A percentile compares a stretch with the other conserved stretches of the same genome.
These are phyloP conservation scores for Vanrija pseudolonga DNA, from an alignment of 1,284 basidiomycete species.

Conservation along the genomic window DNA sequence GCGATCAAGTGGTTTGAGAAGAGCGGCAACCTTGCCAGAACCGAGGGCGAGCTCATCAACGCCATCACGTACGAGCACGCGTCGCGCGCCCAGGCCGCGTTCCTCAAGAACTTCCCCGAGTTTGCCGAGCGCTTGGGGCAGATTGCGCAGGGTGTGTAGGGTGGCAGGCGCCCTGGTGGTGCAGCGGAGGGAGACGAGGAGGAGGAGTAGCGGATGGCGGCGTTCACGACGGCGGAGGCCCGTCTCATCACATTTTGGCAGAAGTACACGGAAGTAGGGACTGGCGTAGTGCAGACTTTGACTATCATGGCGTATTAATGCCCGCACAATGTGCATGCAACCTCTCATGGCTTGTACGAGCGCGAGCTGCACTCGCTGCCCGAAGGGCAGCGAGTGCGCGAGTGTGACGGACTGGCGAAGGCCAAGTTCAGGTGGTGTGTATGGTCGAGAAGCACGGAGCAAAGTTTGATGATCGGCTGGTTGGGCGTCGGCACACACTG, in stretches of 20 bases:
- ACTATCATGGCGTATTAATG: too few species aligned
- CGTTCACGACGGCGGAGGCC: not conserved
- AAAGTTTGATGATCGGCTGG: too few species aligned
- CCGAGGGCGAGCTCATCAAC: conserved; percentile 83
- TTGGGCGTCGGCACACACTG: too few species aligned
- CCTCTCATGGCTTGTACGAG: conserved; percentile 8
- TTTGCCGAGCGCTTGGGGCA: conserved; percentile 57
- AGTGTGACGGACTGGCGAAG: too few species aligned
- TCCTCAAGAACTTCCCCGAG: conserved; percentile 75
- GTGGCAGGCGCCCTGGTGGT: not conserved
- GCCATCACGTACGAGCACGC: conserved; percentile 77
- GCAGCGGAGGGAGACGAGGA: not conserved
- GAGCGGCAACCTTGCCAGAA: conserved; percentile 81
- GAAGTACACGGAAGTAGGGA: not conserved
- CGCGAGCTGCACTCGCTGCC: too few species aligned
- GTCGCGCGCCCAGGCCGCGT: conserved; percentile 72
- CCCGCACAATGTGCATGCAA: conserved; percentile 11
- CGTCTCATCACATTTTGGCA: not conserved
- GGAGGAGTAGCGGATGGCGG: not conserved
- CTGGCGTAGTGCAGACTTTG: too few species aligned
- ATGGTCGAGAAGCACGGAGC: too few species aligned
- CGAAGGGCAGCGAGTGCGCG: not conserved
- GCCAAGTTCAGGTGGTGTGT: not conserved
- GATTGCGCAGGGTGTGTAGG: conserved; percentile 45
- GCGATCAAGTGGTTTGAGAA: conserved; percentile 85